Base-by-base conservation (phyloP, 2,329 filamentous ascomycete genomes). In the Xylariaceae sp. region DNA sequence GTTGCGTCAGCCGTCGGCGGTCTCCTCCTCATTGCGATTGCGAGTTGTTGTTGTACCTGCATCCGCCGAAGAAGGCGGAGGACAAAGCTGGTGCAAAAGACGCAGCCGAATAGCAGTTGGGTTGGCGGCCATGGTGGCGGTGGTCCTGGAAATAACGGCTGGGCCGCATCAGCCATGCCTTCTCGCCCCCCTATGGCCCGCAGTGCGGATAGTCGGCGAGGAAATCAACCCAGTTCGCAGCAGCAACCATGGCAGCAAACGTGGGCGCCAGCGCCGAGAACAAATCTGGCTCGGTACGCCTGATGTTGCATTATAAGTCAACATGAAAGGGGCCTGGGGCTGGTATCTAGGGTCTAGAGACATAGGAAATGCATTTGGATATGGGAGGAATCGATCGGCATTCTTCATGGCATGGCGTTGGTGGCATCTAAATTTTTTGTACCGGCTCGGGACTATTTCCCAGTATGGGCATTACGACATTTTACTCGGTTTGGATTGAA, bases 1-100 rank as follows among this genome's bases (percentile, higher is more conserved):
- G 78, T 98, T 9, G 85, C 83, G 4, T 79, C 80, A 43, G 89
- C 86, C 9, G 79, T 96, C 14, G 94, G 92, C 44, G 85, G 83
- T 6, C 78, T 97, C 5, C 67, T 96, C 5, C 69, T 96, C 16
- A 72, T 96, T 41, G 80, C 82, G 29, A 77, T 97, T 47, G 64
- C 88, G 9, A 82, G 82, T 69, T 96, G 92, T 75, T 81, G 87
- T 66, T 75, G 81, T 58, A 81, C 80, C 65, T 82, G 82, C 40
- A 86, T 80, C 66, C 77, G 81, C 34, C 75, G 79, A 33, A 67
- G 69, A 37, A 62, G 60, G 29, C 67, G 68, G 21, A 63, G 65
- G 39, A 65, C 63, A 37, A 66, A 60, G 58, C 67, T 67, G 65
- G 73, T 60, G 60, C 64, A 58, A 65, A 62, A 61, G 8, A 41